Percentiles rank a stretch among this genome's conserved stretches.
These are phyloP conservation scores for Alternaria conjuncta DNA, from an alignment of 2,329 filamentous ascomycete genomes.

Conservation along the genomic window DNA sequence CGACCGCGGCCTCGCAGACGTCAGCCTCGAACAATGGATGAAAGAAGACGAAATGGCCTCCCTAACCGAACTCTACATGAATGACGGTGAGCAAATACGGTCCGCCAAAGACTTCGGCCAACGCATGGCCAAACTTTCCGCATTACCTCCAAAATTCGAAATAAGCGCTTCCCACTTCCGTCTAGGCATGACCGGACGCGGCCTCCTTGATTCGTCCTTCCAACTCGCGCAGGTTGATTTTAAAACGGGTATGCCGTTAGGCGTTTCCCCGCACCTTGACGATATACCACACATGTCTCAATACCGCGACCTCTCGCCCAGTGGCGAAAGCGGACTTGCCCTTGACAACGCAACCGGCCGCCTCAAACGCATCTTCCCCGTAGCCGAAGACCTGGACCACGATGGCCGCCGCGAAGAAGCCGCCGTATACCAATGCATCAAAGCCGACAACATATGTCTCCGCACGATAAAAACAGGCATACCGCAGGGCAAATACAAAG, in stretches of 20 bases:
- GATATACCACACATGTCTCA: slow-evolving; percentile 30
- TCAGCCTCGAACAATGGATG: slow-evolving; percentile 51
- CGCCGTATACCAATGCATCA: slow-evolving; percentile 44
- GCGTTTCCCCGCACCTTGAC: slow-evolving; percentile 24
- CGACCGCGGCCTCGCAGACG: slow-evolving; percentile 48
- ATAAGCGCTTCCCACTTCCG: slow-evolving; percentile 41
- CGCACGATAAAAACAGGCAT: slow-evolving; percentile 47
- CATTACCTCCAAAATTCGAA: slow-evolving; percentile 45
- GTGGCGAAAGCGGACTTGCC: slow-evolving; percentile 38
- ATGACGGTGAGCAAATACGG: slow-evolving; percentile 42
- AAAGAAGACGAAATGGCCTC: slow-evolving; percentile 51
- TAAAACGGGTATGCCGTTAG: slow-evolving; percentile 45
- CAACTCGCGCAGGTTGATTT: slow-evolving; percentile 45
- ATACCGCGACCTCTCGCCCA: slow-evolving; percentile 35
- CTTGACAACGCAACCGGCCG: slow-evolving; percentile 31
- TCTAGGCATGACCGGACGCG: slow-evolving; percentile 41
- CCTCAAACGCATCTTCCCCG: slow-evolving; percentile 41
- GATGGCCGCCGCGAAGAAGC: slow-evolving; percentile 46
- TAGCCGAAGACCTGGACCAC: slow-evolving; percentile 45
- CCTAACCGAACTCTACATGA: slow-evolving; percentile 49
- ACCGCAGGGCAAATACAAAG: slow-evolving; percentile 46
- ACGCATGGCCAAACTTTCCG: slow-evolving; percentile 46
- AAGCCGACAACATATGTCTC: slow-evolving; percentile 42
- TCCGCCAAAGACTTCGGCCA: slow-evolving; percentile 40
- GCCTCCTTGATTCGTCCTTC: slow-evolving; percentile 41